Evolutionary conservation across 2,329 filamentous ascomycete species (phyloP).

Genomic region (Hymenoscyphus linearis): DNA sequence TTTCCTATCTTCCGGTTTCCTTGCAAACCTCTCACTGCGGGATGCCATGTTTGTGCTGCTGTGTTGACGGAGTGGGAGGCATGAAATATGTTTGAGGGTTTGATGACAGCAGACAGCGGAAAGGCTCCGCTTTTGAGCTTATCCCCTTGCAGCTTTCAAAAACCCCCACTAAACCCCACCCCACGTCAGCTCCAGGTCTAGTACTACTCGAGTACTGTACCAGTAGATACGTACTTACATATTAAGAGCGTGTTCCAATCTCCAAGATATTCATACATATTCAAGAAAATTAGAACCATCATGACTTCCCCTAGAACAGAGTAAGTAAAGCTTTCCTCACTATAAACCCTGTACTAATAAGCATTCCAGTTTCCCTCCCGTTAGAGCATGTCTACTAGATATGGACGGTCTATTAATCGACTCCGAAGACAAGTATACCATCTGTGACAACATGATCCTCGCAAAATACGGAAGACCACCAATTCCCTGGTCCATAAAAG

Average conservation of each 20-base stretch:
- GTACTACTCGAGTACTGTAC: no score
- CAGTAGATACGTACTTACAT: no score
- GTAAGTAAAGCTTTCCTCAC: conserved; percentile 10
- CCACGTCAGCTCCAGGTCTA: background rate
- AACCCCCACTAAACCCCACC: background rate
- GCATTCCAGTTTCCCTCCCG: conserved; percentile 62
- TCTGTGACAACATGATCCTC: conserved; percentile 77
- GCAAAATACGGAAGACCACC: conserved; percentile 64
- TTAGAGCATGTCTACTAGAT: conserved; percentile 93
- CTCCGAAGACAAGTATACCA: conserved; percentile 87
- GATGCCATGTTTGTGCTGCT: conserved; percentile 23
- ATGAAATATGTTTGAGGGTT: background rate
- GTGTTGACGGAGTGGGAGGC: background rate
- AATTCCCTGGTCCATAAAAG: conserved; percentile 93
- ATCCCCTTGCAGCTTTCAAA: background rate
- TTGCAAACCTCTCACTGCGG: conserved; percentile 31
- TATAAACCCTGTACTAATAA: background rate
- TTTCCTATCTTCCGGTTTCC: conserved; percentile 20
- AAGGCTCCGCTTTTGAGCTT: conserved; percentile 3
- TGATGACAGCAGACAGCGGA: conserved; percentile 2
- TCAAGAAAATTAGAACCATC: background rate
- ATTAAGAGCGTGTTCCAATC: background rate
- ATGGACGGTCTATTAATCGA: conserved; percentile 97
- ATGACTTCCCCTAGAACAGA: conserved; percentile 18
- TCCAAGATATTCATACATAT: background rate